phyloP scores from a whole-genome alignment of 2,329 filamentous ascomycete genomes.

The Aspergillus clavatus region DNA sequence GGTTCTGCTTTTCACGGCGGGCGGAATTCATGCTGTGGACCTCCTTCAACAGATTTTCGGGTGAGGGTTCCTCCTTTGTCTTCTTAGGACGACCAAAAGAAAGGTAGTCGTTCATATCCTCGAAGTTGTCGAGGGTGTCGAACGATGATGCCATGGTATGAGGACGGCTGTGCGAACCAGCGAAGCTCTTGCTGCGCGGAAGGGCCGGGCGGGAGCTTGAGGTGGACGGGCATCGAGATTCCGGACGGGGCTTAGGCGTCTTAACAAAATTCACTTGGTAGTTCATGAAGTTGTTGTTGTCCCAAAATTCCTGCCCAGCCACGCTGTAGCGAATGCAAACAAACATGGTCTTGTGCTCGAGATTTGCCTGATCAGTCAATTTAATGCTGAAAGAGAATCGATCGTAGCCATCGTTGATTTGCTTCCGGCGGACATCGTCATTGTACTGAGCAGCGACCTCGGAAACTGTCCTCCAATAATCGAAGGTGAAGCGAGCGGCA shows the following conservation, averaged over 20 bases:
- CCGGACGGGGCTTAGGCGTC: constrained; percentile 60
- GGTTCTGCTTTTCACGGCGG: constrained; percentile 46
- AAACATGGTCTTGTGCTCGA: constrained; percentile 88
- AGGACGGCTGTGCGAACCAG: constrained; percentile 49
- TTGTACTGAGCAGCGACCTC: constrained; percentile 87
- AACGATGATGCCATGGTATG: constrained; percentile 66
- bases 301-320: constrained; percentile 83
- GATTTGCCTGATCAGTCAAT: constrained; percentile 80
- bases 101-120: constrained; percentile 49
- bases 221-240: constrained; percentile 44
- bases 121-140: background rate
- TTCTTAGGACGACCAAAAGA: constrained; percentile 56
- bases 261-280: constrained; percentile 93
- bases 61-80: constrained; percentile 63
- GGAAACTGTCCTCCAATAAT: constrained; percentile 98
- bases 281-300: constrained; percentile 82
- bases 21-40: constrained; percentile 56
- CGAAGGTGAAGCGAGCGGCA: constrained; percentile 88
- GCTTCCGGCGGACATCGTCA: constrained; percentile 66
- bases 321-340: constrained; percentile 87
- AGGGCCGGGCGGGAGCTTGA: constrained; percentile 52
- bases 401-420: constrained; percentile 64
- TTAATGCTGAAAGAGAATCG: constrained; percentile 94
- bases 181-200: constrained; percentile 62
- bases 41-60: constrained; percentile 66